phyloP scores from a whole-genome alignment of 2,329 filamentous ascomycete genomes.

The Ophiosphaerella narmari region DNA sequence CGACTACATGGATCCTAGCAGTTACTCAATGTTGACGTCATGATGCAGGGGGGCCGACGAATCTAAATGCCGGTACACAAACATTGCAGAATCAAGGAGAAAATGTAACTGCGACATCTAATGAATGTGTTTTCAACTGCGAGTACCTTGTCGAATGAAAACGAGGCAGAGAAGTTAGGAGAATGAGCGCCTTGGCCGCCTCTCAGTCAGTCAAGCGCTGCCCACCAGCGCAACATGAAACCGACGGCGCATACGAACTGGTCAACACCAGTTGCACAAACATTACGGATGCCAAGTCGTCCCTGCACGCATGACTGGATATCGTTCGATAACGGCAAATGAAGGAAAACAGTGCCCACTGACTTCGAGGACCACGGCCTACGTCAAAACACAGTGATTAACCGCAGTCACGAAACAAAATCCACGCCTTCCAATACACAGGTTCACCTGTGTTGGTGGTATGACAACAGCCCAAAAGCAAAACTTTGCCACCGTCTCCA shows the following conservation, averaged over 20 bases:
- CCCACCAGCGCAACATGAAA: constrained; percentile 19
- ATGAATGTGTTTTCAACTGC: constrained; percentile 23
- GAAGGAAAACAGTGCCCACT: constrained; percentile 2
- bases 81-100: not conserved
- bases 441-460: not conserved
- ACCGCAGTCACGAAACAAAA: not conserved
- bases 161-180: constrained; percentile 5
- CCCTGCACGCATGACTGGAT: constrained; percentile 11
- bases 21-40: constrained; percentile 26
- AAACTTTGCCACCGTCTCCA: constrained; percentile 8
- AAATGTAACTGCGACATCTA: constrained; percentile 6
- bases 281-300: not conserved
- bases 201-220: constrained; percentile 8
- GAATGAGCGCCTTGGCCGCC: not conserved
- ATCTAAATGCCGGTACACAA: constrained; percentile 21
- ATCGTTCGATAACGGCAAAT: constrained; percentile 3
- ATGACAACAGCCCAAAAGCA: not conserved
- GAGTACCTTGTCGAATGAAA: constrained; percentile 11
- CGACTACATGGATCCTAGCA: constrained; percentile 6
- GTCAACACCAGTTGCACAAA: not conserved
- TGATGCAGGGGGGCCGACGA: constrained; percentile 17
- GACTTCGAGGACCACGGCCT: not conserved
- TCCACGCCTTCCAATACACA: not conserved
- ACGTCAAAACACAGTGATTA: not conserved
- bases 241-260: constrained; percentile 3